These are phyloP conservation scores for Candida frijolesensis DNA, from an alignment of 1,139 yeast genomes.

Conservation along the genomic window DNA sequence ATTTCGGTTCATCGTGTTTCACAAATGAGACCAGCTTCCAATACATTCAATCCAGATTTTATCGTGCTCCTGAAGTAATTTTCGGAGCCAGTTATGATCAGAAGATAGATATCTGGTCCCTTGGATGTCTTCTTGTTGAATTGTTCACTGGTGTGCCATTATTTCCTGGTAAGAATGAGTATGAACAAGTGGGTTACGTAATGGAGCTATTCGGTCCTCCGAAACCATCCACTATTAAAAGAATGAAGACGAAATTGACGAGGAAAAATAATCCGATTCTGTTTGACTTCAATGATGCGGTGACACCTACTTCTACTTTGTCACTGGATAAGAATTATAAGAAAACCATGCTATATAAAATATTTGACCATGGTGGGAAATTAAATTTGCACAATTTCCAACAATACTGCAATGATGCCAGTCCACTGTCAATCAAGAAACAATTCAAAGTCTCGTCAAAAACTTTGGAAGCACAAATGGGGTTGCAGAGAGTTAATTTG, in stretches of 20 bases:
- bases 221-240: constrained; percentile 27
- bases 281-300: not conserved
- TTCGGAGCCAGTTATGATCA: constrained; percentile 74
- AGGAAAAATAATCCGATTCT: constrained; percentile 16
- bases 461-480: constrained; percentile 45
- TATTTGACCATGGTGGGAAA: constrained; percentile 45
- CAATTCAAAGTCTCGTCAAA: constrained; percentile 31
- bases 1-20: constrained; percentile 64
- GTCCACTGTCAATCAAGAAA: constrained; percentile 25
- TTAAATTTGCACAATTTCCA: constrained; percentile 30
- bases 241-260: constrained; percentile 25
- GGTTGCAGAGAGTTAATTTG: constrained; percentile 23
- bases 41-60: constrained; percentile 65
- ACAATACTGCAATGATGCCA: constrained; percentile 24
- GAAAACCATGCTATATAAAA: constrained; percentile 35
- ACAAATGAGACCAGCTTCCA: constrained; percentile 51
- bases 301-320: constrained; percentile 2
- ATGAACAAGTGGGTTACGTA: constrained; percentile 61
- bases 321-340: constrained; percentile 30
- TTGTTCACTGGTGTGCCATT: constrained; percentile 66
- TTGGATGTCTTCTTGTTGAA: constrained; percentile 72
- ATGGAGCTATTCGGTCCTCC: constrained; percentile 70
- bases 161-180: constrained; percentile 71
- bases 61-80: constrained; percentile 78
- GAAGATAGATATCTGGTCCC: constrained; percentile 80